Evolutionary conservation across 2,329 filamentous ascomycete genomes (phyloP).

Genomic region (Rutstroemia sp.): DNA sequence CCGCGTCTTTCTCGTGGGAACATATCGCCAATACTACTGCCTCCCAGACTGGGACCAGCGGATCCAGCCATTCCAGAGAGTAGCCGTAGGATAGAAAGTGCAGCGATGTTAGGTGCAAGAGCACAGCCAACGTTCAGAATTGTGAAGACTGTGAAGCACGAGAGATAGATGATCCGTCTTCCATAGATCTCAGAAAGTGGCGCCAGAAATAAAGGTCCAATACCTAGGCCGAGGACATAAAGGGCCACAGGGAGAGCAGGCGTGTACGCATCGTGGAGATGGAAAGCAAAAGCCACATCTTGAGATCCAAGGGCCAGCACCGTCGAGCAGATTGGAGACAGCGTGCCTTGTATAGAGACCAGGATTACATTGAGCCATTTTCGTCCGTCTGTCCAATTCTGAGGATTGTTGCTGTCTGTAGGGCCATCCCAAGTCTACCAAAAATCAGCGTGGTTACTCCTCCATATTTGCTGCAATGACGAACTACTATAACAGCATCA

Average conservation of each 20-base stretch:
- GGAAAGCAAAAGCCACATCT: not conserved
- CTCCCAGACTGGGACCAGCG: conserved; percentile 36
- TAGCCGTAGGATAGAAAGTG: conserved; percentile 40
- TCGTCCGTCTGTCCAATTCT: not conserved
- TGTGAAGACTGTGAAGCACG: not conserved
- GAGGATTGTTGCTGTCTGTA: not conserved
- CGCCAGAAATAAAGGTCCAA: not conserved
- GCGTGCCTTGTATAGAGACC: not conserved
- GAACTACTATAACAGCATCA: no score
- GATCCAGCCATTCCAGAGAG: conserved; percentile 40
- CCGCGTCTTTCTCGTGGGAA: conserved; percentile 28
- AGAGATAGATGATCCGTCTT: not conserved
- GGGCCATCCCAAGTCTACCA: not conserved
- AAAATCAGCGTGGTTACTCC: not conserved
- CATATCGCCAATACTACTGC: conserved; percentile 37
- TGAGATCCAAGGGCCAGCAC: not conserved
- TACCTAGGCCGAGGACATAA: not conserved
- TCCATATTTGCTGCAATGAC: no score
- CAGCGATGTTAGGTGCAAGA: conserved; percentile 42
- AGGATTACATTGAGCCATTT: not conserved
- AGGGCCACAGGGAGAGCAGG: not conserved
- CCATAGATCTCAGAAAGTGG: not conserved
- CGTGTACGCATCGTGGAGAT: not conserved
- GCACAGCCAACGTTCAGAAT: conserved; percentile 48
- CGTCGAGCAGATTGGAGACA: not conserved